These are phyloP conservation scores for Aspergillus leporis DNA, from an alignment of 495 filamentous ascomycete genomes.

Conservation along the genomic window DNA sequence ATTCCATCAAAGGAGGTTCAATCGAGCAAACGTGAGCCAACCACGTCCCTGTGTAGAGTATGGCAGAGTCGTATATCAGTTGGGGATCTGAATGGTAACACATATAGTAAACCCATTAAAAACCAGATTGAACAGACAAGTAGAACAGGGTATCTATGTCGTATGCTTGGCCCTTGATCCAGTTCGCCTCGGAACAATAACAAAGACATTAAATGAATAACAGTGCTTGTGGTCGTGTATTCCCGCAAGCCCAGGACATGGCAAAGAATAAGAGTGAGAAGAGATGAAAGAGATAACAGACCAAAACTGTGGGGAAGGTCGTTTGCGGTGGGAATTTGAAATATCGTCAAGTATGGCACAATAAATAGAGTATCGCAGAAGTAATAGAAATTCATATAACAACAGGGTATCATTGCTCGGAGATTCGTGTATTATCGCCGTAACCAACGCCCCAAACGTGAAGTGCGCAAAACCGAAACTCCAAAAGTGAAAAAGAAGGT, in stretches of 20 bases:
- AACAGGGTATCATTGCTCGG: slow-evolving; percentile 50
- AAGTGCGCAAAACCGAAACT: slow-evolving; percentile 23
- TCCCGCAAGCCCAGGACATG: slow-evolving; percentile 14
- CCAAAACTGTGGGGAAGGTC: slow-evolving; percentile 16
- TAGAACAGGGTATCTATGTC: slow-evolving; percentile 42
- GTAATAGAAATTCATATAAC: slow-evolving; percentile 26
- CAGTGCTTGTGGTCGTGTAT: slow-evolving; percentile 20
- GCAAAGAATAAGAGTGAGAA: slow-evolving; percentile 5
- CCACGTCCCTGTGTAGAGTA: neutral
- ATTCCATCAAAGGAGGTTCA: neutral
- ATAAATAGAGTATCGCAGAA: slow-evolving; percentile 17
- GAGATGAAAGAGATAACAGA: slow-evolving; percentile 7
- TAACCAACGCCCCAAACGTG: slow-evolving; percentile 41
- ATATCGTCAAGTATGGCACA: slow-evolving; percentile 30
- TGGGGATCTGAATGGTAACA: neutral
- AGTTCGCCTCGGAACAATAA: slow-evolving; percentile 19
- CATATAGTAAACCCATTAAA: neutral
- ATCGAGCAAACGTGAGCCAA: neutral
- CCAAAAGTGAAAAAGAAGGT: slow-evolving; percentile 18
- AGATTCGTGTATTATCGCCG: slow-evolving; percentile 52
- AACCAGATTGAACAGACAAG: slow-evolving; percentile 14
- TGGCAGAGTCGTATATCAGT: neutral
- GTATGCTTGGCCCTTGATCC: slow-evolving; percentile 39
- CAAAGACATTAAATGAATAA: slow-evolving; percentile 20
- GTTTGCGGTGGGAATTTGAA: slow-evolving; percentile 22